Evolutionary conservation across 2,329 filamentous ascomycete species (phyloP), one percentile per base, ranked within the genome.

Genomic region (Aspergillus ochraceoroseus): DNA sequence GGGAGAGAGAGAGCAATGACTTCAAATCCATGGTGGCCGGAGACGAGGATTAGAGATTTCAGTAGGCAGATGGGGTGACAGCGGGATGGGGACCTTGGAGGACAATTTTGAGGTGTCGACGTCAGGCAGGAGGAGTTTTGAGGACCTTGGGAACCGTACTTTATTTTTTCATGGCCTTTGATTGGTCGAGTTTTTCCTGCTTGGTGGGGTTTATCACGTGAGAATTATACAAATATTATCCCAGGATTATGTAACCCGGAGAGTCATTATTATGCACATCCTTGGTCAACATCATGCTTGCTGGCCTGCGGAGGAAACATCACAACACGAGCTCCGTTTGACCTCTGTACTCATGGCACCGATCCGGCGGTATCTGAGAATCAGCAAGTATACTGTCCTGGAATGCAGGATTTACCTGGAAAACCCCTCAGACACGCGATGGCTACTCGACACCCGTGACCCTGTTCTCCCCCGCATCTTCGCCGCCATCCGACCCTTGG

Each of bases 331-430:
- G 13, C 7, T 22, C 12, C 13, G 14, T 7, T 22, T 37, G 6
- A n/a, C 36, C 17, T 18, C 20, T 3, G 20, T 19, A 11, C n/a
- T n/a, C n/a, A 95, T 95, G 89, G 84, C 88, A 8, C 89, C 89
- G 7, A 79, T 95, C 32, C 81, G 89, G 44, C 80, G 89, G 55
- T 95, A 96, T 62, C 75, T 96, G 40, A 80, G 90, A 37, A 94
- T 96, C 54, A 90, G 85, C 40, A 89, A 90, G 61, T 86, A 87
- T 64, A 95, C 90, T 3, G 88, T 95, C 20, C 76, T 98, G n/a
- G 92, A 98, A 74, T 88, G 87, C 50, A 88, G 89, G 51, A 92
- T 98, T 53, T 96, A 96, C 65, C 80, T 95, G 32, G 90, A 96
- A 51, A 89, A 90, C 55, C 92, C 92, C 0, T 79, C 83, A 8